Conservation (phyloP, 208 protist species). For the Polymyxa betae region DNA sequence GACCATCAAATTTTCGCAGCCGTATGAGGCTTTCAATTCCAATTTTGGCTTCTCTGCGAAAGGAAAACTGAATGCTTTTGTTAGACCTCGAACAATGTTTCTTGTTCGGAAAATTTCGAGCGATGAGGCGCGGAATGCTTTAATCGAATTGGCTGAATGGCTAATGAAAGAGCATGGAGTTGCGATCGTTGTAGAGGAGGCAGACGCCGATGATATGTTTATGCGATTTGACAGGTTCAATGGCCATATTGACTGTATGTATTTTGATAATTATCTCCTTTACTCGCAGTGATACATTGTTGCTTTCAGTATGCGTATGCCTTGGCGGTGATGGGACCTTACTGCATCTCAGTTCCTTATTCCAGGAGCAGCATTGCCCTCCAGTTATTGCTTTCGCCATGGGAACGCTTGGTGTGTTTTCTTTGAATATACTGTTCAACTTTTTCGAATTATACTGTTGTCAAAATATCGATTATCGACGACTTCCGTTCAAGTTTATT, state of each 20-base stretch:
- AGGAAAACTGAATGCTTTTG: no score
- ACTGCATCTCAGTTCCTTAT: conserved; percentile 63
- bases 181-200: conserved; percentile 10
- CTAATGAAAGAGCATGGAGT: not conserved
- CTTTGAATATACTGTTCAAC: conserved; percentile 51
- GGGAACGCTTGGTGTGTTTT: conserved; percentile 77
- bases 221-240: not conserved
- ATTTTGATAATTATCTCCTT: not conserved
- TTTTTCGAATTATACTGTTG: not conserved
- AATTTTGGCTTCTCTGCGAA: no score
- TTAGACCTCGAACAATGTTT: not conserved
- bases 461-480: no score
- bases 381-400: conserved; percentile 75
- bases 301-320: conserved; percentile 69
- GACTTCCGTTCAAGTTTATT: no score
- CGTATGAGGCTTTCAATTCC: no score
- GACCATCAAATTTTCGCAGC: no score
- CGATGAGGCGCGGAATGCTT: not conserved
- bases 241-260: not conserved
- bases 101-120: not conserved
- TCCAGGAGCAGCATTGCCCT: conserved; percentile 60
- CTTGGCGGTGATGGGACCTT: conserved; percentile 76
- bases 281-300: not conserved
- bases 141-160: not conserved
- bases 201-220: not conserved